phyloP scores from a whole-genome alignment of 495 filamentous ascomycete genomes.

The Entonaema liquescens region DNA sequence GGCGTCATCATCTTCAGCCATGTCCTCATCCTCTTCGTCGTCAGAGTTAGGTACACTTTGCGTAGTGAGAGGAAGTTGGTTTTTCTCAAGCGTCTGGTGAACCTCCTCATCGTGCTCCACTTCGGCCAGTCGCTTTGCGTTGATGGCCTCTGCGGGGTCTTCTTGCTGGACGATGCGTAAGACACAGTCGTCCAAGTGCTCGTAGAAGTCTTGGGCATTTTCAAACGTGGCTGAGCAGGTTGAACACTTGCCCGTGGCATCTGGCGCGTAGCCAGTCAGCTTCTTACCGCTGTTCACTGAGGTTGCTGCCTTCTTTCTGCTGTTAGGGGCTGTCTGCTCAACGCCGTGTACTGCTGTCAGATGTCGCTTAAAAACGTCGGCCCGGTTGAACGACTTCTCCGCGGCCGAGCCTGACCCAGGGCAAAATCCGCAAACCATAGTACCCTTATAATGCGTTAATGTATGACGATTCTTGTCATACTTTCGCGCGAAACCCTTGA shows the following conservation, averaged over 20 bases:
- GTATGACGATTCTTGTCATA: conserved; percentile 99
- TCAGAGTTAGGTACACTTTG: conserved; percentile 67
- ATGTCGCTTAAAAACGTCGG: conserved; percentile 98
- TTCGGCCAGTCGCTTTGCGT: conserved; percentile 82
- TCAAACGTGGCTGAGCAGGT: conserved; percentile 92
- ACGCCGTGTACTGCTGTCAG: conserved; percentile 92
- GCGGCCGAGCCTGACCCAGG: conserved; percentile 89
- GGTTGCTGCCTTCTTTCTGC: conserved; percentile 71
- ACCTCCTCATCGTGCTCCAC: conserved; percentile 85
- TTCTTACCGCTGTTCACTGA: conserved; percentile 60
- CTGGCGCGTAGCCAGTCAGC: conserved; percentile 68
- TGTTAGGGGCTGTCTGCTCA: conserved; percentile 95
- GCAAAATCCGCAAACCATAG: conserved; percentile 99
- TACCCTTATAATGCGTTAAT: conserved; percentile 98
- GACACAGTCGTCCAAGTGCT: conserved; percentile 99
- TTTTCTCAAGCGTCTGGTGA: conserved; percentile 82
- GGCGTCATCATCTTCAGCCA: conserved; percentile 62
- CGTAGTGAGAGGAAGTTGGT: conserved; percentile 71
- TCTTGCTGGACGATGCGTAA: conserved; percentile 96
- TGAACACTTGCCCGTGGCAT: conserved; percentile 92
- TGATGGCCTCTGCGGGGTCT: conserved; percentile 95
- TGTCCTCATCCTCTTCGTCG: conserved; percentile 70
- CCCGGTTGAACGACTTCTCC: conserved; percentile 98
- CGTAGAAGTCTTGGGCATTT: conserved; percentile 97
- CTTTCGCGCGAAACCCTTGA: conserved; percentile 95